These are phyloP conservation scores for Neospermospora avenae DNA, from an alignment of 2,329 filamentous ascomycete species.

Conservation along the genomic window DNA sequence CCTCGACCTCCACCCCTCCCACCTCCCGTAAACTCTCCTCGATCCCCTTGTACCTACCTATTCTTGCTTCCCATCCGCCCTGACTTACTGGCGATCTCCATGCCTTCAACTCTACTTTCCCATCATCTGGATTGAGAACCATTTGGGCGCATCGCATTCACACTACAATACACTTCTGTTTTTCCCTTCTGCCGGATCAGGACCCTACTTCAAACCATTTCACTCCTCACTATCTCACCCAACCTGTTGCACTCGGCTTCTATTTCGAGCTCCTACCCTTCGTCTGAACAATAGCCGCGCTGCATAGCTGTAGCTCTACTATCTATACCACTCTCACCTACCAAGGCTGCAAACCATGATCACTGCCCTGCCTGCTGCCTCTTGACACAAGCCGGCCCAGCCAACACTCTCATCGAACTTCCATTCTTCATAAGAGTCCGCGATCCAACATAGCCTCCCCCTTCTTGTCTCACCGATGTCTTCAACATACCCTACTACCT, in stretches of 20 bases:
- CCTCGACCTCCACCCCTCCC: neutral
- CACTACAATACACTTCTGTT: neutral
- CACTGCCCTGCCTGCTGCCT: constrained; percentile 23
- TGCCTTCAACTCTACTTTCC: neutral
- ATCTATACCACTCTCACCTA: constrained; percentile 3
- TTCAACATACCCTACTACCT: constrained; percentile 29
- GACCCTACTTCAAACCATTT: neutral
- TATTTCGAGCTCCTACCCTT: neutral
- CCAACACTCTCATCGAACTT: constrained; percentile 2
- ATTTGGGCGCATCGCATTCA: neutral
- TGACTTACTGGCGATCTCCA: neutral
- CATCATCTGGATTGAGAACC: constrained; percentile 5
- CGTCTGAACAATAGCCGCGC: constrained; percentile 11
- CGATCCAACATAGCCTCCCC: constrained; percentile 31
- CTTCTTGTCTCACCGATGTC: constrained; percentile 32
- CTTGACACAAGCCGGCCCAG: constrained; percentile 20
- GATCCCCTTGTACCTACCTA: neutral
- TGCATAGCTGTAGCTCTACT: constrained; percentile 14
- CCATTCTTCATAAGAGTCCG: constrained; percentile 21
- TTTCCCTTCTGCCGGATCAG: neutral
- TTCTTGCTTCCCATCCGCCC: neutral
- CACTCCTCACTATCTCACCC: neutral
- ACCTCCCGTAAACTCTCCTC: constrained; percentile 5
- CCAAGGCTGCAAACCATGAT: constrained; percentile 31
- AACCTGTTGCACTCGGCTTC: constrained; percentile 7